Conservation (phyloP, 2,329 filamentous ascomycete genomes). For the Neurospora crassa region DNA sequence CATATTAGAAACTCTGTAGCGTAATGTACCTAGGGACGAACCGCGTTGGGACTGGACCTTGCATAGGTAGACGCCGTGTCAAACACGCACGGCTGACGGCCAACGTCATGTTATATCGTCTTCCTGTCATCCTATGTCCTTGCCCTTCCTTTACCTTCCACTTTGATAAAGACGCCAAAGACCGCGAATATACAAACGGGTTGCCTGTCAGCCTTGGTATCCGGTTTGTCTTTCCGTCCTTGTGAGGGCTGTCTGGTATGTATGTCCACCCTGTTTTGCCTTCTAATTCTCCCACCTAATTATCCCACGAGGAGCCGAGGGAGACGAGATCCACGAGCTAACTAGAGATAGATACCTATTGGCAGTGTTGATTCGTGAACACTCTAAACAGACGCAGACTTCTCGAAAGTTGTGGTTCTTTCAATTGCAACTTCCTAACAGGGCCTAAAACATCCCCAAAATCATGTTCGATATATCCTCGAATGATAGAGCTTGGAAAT, state of each 20-base stretch:
- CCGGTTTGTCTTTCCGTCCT: background rate
- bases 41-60: background rate
- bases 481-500: background rate
- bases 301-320: background rate
- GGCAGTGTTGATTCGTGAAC: background rate
- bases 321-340: background rate
- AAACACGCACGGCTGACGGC: background rate
- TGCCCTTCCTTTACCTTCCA: background rate
- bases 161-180: background rate
- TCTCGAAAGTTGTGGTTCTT: background rate
- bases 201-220: background rate
- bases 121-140: background rate
- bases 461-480: background rate
- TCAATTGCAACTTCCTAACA: background rate
- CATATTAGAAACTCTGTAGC: background rate
- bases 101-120: background rate
- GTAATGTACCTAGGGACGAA: background rate
- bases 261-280: background rate
- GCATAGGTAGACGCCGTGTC: background rate
- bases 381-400: background rate
- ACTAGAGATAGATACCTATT: background rate
- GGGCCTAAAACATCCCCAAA: background rate
- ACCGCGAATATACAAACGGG: background rate
- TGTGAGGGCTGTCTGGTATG: background rate
- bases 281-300: too few species aligned